Base-by-base conservation (phyloP, 352 stramenopile genomes). In the Globisporangium middletonii region DNA sequence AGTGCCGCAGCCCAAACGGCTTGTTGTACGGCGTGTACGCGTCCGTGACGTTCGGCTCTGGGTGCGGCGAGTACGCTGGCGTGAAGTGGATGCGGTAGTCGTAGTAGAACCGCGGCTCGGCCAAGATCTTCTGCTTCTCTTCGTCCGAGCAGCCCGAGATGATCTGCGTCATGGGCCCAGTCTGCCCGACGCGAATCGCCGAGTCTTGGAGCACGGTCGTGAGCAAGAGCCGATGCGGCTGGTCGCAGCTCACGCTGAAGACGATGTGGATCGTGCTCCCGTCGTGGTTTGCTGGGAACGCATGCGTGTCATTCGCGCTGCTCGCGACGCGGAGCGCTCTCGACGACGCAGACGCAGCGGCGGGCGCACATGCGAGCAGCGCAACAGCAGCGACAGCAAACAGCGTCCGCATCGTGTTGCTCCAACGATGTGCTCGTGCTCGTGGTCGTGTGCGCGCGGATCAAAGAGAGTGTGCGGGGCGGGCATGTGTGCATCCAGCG, bases 31-130 rank as follows among this genome's bases (percentile, higher is more conserved):
- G 46, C 26, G 53, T 41, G 58, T 72, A 72, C 8, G 33, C 8
- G 55, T 72, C 65, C 16, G 55, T 33, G 44, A 69, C 49, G 35
- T 65, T 53, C 0, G 62, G 62, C 16, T 51, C 18, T 6, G 65
- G 65, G 11, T 67, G 52, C 19, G 44, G 57, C 9, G 41, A 56
- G 41, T 68, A 73, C 9, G 27, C 33, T 6, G 66, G 63, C 3
- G 63, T 55, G 44, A 73, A 73, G 46, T 73, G 63, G 18, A 59
- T 18, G 53, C 68, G 67, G 45, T 73, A 83, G 64, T 83, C 67
- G 57, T 76, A 68, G 53, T 83, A 80, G 30, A 83, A 66, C 27
- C 53, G 67, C 48, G 71, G 71, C 50, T 80, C 65, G 33, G 45
- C 26, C 27, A 37, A 53, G 56, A 78, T 63, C 47, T 64, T 42